Evolutionary conservation across 2,329 filamentous ascomycete genomes (phyloP), one percentile per base, ranked within the genome.

Genomic region (Clonostachys sp.): DNA sequence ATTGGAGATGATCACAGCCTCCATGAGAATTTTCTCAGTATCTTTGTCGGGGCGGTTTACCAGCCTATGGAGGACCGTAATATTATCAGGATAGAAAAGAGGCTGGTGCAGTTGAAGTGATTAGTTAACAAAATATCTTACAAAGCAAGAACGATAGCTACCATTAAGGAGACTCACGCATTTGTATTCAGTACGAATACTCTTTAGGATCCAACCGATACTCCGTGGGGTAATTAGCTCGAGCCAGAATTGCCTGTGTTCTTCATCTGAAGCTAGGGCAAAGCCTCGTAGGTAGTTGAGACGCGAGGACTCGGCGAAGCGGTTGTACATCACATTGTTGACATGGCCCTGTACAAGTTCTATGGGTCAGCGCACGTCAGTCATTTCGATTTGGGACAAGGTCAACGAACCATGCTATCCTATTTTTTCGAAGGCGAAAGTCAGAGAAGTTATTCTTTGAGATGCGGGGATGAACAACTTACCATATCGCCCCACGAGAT

Each of bases 51-150:
- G 36, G 14, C 36, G 14, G 36, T n/a, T n/a, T n/a, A 39, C 14
- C 12, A 96, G 77, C 62, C 86, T 91, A 68, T 96, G 90, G 57
- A 92, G 86, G 16, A 94, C 89, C 0, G 87, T 90, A 51, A 95
- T 81, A 44, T 80, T 78, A 64, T 96, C 91, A 1, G 91, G 91
- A 64, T 81, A 95, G 35, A 77, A 85, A 80, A 96, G 86, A 14
- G 91, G 89, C 87, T 90, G 54, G 42, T 48, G 35, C 41, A 38
- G 3, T 10, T 17, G n/a, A 30, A 30, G 24, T 30, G 24, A 9
- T 30, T 30, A 3, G 24, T 30, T 30, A 4, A 30, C 10, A 10
- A 10, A 30, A 10, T 8, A 30, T 10, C 3, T 30, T 30, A 3
- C 24, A 30, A 30, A 10, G 24, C 8, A 30, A 30, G 1, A 8